Evolutionary conservation across 129 eudicot genomes (phyloP).

Genomic region (Heracleum sosnowskyi): DNA sequence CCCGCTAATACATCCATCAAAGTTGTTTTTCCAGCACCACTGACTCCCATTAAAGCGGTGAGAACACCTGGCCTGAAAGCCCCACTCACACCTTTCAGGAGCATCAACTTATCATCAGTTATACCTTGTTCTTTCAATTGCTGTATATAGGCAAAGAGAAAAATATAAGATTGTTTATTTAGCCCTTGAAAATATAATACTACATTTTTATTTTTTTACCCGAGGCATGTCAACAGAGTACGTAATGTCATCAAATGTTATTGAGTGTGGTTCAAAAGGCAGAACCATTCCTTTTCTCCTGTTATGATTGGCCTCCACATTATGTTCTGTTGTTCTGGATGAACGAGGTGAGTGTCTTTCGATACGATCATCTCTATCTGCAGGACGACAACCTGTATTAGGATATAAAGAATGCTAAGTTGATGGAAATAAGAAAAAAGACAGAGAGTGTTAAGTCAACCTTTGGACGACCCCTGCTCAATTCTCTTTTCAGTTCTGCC

Average conservation of each 20-base stretch:
- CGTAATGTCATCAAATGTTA: constrained; percentile 34
- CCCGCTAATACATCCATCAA: constrained; percentile 35
- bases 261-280: constrained; percentile 40
- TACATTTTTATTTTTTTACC: constrained; percentile 11
- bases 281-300: constrained; percentile 34
- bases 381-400: neutral
- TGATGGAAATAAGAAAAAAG: neutral
- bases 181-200: neutral
- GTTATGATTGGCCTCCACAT: constrained; percentile 11
- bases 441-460: neutral
- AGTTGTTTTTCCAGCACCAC: constrained; percentile 43
- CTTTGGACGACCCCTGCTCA: neutral
- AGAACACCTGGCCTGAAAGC: constrained; percentile 40
- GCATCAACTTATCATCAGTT: constrained; percentile 25
- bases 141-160: constrained; percentile 3
- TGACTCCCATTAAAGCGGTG: constrained; percentile 37
- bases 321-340: neutral
- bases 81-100: constrained; percentile 30
- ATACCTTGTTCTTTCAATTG: constrained; percentile 35
- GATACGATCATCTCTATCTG: neutral
- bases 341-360: neutral
- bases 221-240: constrained; percentile 52
- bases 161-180: neutral
- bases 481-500: neutral
- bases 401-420: neutral